Conservation (phyloP, 2,329 filamentous ascomycete genomes). For the Fusarium agapanthi region DNA sequence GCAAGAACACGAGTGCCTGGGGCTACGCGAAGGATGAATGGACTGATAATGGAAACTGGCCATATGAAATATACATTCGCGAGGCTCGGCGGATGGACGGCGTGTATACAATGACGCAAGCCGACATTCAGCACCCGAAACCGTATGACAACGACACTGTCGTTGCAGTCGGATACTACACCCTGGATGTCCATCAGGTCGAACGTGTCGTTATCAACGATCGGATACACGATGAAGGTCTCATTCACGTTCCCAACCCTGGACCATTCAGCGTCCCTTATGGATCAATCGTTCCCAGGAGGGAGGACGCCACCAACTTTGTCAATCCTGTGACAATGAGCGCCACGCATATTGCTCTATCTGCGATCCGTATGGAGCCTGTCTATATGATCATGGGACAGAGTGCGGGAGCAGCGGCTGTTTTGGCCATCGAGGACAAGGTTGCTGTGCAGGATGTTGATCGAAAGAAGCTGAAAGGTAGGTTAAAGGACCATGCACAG, state of each 20-base stretch:
- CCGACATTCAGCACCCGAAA: constrained; percentile 10
- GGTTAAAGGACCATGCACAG: constrained; percentile 1
- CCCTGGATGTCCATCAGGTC: constrained; percentile 23
- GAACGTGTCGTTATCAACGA: constrained; percentile 15
- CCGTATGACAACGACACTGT: constrained; percentile 3
- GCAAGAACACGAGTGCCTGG: neutral
- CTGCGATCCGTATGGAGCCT: constrained; percentile 19
- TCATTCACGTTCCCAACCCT: constrained; percentile 10
- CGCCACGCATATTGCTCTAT: constrained; percentile 13
- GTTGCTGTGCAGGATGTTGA: constrained; percentile 23
- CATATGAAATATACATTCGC: constrained; percentile 24
- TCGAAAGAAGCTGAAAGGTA: neutral
- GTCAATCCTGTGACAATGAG: constrained; percentile 20
- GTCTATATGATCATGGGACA: constrained; percentile 22
- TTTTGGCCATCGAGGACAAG: constrained; percentile 24
- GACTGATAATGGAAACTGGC: constrained; percentile 14
- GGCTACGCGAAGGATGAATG: constrained; percentile 29
- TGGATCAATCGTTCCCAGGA: neutral
- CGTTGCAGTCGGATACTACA: constrained; percentile 19
- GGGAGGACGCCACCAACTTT: constrained; percentile 15
- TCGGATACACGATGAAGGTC: constrained; percentile 18
- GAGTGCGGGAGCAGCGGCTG: constrained; percentile 20
- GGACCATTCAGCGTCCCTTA: constrained; percentile 19
- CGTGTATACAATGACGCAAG: constrained; percentile 21
- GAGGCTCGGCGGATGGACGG: constrained; percentile 26